Evolutionary conservation across 495 filamentous ascomycete genomes (phyloP).

Genomic region (Penicillium argentinense): DNA sequence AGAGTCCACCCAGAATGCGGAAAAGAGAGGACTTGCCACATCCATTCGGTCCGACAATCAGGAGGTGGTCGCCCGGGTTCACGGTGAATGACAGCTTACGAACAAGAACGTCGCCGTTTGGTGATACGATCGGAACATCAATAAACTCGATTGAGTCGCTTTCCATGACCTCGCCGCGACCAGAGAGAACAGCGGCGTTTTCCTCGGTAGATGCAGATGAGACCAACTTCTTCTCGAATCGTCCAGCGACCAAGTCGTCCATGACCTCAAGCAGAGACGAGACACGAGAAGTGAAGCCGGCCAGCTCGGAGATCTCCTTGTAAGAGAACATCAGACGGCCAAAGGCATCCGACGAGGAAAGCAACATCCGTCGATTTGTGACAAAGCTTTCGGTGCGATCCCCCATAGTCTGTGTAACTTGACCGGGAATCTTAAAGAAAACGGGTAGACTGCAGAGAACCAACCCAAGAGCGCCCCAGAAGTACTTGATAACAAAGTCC

Average conservation of each 20-base stretch:
- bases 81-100: conserved; percentile 82
- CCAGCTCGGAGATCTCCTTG: conserved; percentile 94
- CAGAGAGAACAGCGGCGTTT: conserved; percentile 75
- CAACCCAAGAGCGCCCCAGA: conserved; percentile 94
- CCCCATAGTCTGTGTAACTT: conserved; percentile 70
- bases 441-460: conserved; percentile 95
- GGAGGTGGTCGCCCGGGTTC: conserved; percentile 79
- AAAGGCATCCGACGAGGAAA: conserved; percentile 92
- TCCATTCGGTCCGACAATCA: conserved; percentile 95
- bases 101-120: conserved; percentile 91
- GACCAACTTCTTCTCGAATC: conserved; percentile 93
- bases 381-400: conserved; percentile 95
- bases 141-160: conserved; percentile 82
- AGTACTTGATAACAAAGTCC: conserved; percentile 98
- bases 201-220: conserved; percentile 78
- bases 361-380: conserved; percentile 86
- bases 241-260: conserved; percentile 84
- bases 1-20: conserved; percentile 91
- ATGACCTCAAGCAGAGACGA: conserved; percentile 88
- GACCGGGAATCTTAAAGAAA: conserved; percentile 88
- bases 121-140: conserved; percentile 94
- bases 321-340: conserved; percentile 98
- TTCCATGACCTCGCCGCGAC: conserved; percentile 74
- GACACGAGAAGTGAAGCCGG: conserved; percentile 90
- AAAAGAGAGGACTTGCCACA: conserved; percentile 96